phyloP scores from a whole-genome alignment of 495 filamentous ascomycete species.

The Penicillium alfredii region DNA sequence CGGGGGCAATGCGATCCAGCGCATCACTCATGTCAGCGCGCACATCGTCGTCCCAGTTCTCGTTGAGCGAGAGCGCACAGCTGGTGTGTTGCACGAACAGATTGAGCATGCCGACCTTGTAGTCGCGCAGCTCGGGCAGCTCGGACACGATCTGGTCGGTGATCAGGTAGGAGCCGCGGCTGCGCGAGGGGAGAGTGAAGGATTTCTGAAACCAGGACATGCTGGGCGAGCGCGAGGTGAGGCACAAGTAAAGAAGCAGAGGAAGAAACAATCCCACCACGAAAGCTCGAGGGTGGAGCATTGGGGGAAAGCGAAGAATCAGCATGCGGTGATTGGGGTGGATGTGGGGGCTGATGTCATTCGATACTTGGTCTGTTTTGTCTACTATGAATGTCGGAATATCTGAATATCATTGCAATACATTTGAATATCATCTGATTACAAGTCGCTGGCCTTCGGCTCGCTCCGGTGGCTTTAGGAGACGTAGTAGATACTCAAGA shows the following conservation, averaged over 20 bases:
- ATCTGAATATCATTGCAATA: no score
- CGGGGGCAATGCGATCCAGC: conserved; percentile 78
- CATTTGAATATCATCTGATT: no score
- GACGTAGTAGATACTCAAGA: no score
- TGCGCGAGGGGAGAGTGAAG: conserved; percentile 64
- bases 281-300: no score
- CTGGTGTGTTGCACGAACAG: conserved; percentile 89
- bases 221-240: conserved; percentile 10
- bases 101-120: conserved; percentile 82
- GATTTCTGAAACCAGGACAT: conserved; percentile 79
- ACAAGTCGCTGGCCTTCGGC: no score
- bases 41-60: conserved; percentile 88
- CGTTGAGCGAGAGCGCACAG: conserved; percentile 80
- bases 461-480: no score
- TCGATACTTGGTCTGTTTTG: no score
- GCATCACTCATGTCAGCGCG: conserved; percentile 88
- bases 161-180: conserved; percentile 84
- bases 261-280: no score
- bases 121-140: conserved; percentile 68
- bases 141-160: conserved; percentile 62
- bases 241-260: neutral
- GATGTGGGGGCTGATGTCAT: conserved; percentile 20
- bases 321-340: conserved; percentile 15
- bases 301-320: conserved; percentile 12
- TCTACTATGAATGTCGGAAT: no score